A percentile compares a stretch with the other conserved stretches of the same genome.
Evolutionary conservation across 495 filamentous ascomycete species (phyloP).

Genomic region (Podospora tetraspora): DNA sequence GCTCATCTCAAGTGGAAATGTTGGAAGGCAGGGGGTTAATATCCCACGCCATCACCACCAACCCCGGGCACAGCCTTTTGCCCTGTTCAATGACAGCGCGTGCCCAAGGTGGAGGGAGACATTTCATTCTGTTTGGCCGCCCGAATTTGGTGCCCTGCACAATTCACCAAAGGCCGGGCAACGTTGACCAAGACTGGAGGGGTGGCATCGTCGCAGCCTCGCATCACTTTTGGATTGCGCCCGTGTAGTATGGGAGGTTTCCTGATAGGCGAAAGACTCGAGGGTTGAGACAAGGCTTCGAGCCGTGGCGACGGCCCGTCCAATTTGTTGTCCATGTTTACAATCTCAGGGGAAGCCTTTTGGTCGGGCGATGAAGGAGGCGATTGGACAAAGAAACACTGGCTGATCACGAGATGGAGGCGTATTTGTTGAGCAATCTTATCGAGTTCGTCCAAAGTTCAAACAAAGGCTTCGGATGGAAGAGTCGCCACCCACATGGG

Average conservation of each 20-base stretch:
- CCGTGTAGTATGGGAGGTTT: neutral
- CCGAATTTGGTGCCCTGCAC: neutral
- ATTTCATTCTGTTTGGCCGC: neutral
- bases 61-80: neutral
- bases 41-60: neutral
- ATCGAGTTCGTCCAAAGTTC: neutral
- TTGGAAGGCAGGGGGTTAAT: neutral
- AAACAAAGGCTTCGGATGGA: neutral
- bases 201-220: neutral
- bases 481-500: neutral
- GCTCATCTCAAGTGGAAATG: neutral
- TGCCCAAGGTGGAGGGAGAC: neutral
- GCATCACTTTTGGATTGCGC: neutral
- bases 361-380: neutral
- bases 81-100: neutral
- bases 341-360: neutral
- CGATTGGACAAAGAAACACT: neutral
- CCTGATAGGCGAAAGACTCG: neutral
- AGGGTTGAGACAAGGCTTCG: neutral
- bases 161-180: neutral
- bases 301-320: neutral
- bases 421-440: neutral
- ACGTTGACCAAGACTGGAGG: neutral
- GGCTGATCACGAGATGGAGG: neutral
- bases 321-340: neutral